These are phyloP conservation scores for Teunomyces atbi DNA, from an alignment of 805 yeast species.

Conservation along the genomic window DNA sequence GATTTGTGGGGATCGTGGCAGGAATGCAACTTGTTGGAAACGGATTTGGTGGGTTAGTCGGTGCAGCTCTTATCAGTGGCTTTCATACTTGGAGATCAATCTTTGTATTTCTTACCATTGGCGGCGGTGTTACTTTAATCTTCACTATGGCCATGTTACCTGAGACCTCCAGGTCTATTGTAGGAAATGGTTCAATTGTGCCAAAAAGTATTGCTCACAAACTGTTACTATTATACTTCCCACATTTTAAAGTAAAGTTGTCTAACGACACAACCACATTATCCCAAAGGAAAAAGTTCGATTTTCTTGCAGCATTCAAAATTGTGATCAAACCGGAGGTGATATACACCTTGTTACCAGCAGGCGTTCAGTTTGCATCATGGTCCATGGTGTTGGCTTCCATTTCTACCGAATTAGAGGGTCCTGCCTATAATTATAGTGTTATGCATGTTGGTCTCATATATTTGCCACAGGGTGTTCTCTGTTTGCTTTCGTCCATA, in stretches of 20 bases:
- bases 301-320: conserved; percentile 31
- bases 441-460: conserved; percentile 66
- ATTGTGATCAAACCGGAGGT: conserved; percentile 47
- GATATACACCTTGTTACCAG: conserved; percentile 49
- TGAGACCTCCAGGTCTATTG: conserved; percentile 71
- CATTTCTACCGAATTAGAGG: conserved; percentile 51
- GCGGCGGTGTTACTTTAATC: conserved; percentile 48
- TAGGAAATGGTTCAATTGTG: conserved; percentile 69
- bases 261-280: conserved; percentile 12
- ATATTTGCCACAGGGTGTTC: conserved; percentile 72
- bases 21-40: conserved; percentile 72
- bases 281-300: conserved; percentile 4
- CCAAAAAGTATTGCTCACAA: conserved; percentile 45
- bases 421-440: conserved; percentile 48
- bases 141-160: conserved; percentile 45
- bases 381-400: conserved; percentile 74
- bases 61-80: conserved; percentile 42
- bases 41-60: conserved; percentile 74
- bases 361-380: conserved; percentile 60
- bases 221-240: conserved; percentile 42
- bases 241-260: conserved; percentile 8
- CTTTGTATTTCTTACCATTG: conserved; percentile 72
- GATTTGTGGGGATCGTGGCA: conserved; percentile 60
- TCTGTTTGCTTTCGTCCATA: conserved; percentile 60
- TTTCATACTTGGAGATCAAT: conserved; percentile 64